Evolutionary conservation across 805 yeast genomes (phyloP), one percentile per base, ranked within the genome.

Genomic region (Saccharomycopsis oosterbeekiorum): DNA sequence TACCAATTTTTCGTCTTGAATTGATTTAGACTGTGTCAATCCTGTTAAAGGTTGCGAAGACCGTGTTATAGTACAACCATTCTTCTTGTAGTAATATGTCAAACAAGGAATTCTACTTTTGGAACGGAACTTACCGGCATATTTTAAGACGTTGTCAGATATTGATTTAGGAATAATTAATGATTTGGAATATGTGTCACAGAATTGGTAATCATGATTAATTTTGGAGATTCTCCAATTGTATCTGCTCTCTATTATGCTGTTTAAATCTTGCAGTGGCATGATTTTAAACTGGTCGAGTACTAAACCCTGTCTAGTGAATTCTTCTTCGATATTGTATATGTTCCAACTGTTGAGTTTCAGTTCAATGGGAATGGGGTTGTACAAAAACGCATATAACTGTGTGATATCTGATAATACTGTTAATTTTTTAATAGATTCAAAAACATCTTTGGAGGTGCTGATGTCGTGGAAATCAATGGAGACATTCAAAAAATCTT

Each of bases 41-140:
- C 99, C 98, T 0, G 92, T 92, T 65, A 93, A 73, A 0, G 99
- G 99, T 74, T 94, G 99, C 1, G 97, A 79, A 67, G 97, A 89
- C 62, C 99, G 77, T 0, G 94, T 85, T 17, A 94, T 90, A 1
- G 94, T 80, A 68, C 94, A 85, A 1, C 85, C 84, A 67, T 83
- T 89, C 54, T 78, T 74, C 57, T 80, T 72, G 70, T 91, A 88
- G 68, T 81, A 85, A 71, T 91, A 94, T 1, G 92, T 81, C 51
- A 94, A 73, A 0, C 84, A 86, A 0, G 98, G 98, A 4, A 94
- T 80, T 65, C 99, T 75, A 62, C 80, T 82, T 70, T 93, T 92
- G 0, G 97, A 90, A 54, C 99, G 76, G 70, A 83, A 94, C 67
- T 86, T 87, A 4, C 88, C 85, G 0, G 97, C 96, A 70, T 94